A percentile compares a stretch with the other conserved stretches of the same genome.
These are phyloP conservation scores for Volvariella volvacea DNA, from an alignment of 1,284 basidiomycete species.

Conservation along the genomic window DNA sequence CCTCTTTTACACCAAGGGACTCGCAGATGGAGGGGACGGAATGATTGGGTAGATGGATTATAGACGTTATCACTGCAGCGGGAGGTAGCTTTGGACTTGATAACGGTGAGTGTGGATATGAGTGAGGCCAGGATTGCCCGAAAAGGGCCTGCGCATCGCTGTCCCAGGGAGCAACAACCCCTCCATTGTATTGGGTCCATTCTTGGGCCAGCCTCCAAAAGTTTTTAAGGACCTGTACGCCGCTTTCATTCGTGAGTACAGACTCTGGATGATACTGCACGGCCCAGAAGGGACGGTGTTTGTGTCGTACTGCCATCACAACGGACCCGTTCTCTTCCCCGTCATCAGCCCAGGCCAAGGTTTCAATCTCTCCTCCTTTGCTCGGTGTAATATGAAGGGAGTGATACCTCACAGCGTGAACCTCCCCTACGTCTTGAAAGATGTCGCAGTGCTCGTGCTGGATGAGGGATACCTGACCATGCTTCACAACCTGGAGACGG, in stretches of 20 bases:
- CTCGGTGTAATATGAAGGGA: conserved; percentile 57
- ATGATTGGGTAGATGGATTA: conserved; percentile 35
- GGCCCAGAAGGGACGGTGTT: conserved; percentile 74
- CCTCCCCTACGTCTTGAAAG: conserved; percentile 53
- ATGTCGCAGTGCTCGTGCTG: conserved; percentile 50
- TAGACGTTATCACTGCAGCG: conserved; percentile 19
- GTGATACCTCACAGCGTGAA: conserved; percentile 83
- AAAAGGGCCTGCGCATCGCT: conserved; percentile 25
- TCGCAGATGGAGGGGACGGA: conserved; percentile 48
- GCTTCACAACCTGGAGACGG: conserved; percentile 58
- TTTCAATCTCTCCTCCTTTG: conserved; percentile 41
- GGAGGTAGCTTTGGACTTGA: conserved; percentile 16
- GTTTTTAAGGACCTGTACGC: conserved; percentile 57
- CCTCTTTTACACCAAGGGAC: conserved; percentile 48
- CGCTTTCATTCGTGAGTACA: conserved; percentile 57
- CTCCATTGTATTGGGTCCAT: conserved; percentile 40
- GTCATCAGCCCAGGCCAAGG: conserved; percentile 65
- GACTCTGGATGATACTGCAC: conserved; percentile 97
- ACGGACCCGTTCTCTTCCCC: conserved; percentile 53
- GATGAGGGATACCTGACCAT: conserved; percentile 75
- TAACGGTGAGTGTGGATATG: conserved; percentile 18
- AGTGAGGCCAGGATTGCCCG: conserved; percentile 48
- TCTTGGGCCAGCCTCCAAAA: conserved; percentile 61
- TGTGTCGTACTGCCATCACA: conserved; percentile 68
- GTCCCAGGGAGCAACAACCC: conserved; percentile 36